A percentile compares a stretch with the other conserved stretches of the same genome.
These are phyloP conservation scores for Phaffia australis DNA, from an alignment of 768 basidiomycete species.

Conservation along the genomic window DNA sequence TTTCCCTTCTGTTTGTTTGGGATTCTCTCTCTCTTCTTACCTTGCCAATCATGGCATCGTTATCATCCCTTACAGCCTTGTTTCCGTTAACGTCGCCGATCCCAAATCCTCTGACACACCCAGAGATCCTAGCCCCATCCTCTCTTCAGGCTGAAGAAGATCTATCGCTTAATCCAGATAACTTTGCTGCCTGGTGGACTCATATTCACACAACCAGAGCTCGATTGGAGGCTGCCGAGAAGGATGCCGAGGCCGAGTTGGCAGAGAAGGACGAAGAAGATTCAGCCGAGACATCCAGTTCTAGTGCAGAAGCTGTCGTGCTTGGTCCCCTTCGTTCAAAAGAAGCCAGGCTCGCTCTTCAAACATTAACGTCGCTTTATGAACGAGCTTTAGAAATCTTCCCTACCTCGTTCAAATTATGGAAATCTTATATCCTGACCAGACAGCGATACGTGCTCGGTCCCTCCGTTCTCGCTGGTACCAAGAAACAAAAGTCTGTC, in stretches of 20 bases:
- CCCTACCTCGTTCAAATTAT: conserved; percentile 82
- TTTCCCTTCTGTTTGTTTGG: no score
- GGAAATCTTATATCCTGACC: conserved; percentile 81
- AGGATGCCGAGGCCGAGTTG: conserved; percentile 46
- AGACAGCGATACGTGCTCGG: conserved; percentile 81
- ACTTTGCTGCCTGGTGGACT: conserved; percentile 86
- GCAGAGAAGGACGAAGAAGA: conserved; percentile 32
- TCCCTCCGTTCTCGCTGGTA: conserved; percentile 40
- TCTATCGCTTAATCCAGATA: conserved; percentile 75
- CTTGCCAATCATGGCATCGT: conserved; percentile 7
- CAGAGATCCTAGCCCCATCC: conserved; percentile 58
- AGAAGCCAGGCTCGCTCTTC: conserved; percentile 61
- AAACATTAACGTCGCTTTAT: conserved; percentile 81
- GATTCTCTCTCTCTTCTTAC: no score
- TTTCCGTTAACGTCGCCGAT: conserved; percentile 80
- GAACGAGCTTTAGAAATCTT: conserved; percentile 82
- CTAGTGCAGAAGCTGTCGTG: background rate
- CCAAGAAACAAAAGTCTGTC: conserved; percentile 53
- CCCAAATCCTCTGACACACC: conserved; percentile 68
- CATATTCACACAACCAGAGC: conserved; percentile 70
- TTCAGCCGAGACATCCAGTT: background rate
- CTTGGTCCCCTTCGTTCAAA: conserved; percentile 50
- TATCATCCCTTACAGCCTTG: conserved; percentile 40
- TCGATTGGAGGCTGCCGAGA: conserved; percentile 42
- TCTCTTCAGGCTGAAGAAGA: conserved; percentile 90